Conservation (phyloP, 345 rosid genomes). For the Salix arbutifolia region DNA sequence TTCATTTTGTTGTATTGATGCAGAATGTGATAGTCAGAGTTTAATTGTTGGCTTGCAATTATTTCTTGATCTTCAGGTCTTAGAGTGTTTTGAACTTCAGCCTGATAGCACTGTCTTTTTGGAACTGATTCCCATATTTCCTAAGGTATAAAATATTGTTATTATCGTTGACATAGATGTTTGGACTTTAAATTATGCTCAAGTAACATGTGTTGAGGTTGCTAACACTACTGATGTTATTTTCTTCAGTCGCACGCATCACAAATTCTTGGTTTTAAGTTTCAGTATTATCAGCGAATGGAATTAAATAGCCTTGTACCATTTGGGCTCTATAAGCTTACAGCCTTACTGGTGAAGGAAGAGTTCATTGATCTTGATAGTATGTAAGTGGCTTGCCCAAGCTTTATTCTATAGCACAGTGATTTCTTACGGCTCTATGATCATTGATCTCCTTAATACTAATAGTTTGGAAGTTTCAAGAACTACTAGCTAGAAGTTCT, state of each 20-base stretch:
- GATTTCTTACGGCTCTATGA: neutral
- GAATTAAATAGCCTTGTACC: slow-evolving; percentile 83
- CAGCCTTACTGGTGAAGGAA: slow-evolving; percentile 90
- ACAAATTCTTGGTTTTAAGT: slow-evolving; percentile 98
- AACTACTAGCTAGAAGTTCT: neutral
- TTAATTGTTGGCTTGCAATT: slow-evolving; percentile 12
- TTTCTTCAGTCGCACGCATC: slow-evolving; percentile 94
- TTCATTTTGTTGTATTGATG: slow-evolving; percentile 14
- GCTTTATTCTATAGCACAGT: neutral
- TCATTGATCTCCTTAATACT: neutral
- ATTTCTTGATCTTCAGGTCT: slow-evolving; percentile 50
- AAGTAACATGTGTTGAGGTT: slow-evolving; percentile 2
- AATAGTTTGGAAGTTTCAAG: neutral
- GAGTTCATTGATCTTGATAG: slow-evolving; percentile 87
- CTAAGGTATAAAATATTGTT: slow-evolving; percentile 55
- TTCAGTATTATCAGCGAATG: slow-evolving; percentile 84
- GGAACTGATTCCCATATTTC: slow-evolving; percentile 89
- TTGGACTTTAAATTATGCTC: slow-evolving; percentile 1
- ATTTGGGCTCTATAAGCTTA: slow-evolving; percentile 81
- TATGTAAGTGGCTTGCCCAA: slow-evolving; percentile 56
- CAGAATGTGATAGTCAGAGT: slow-evolving; percentile 12
- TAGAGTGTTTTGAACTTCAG: slow-evolving; percentile 94
- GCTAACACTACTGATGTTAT: slow-evolving; percentile 8
- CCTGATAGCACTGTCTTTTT: slow-evolving; percentile 64
- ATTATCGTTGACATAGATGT: neutral